Evolutionary conservation across 2,329 filamentous ascomycete species (phyloP).

Genomic region (Fusarium praegraminearum): DNA sequence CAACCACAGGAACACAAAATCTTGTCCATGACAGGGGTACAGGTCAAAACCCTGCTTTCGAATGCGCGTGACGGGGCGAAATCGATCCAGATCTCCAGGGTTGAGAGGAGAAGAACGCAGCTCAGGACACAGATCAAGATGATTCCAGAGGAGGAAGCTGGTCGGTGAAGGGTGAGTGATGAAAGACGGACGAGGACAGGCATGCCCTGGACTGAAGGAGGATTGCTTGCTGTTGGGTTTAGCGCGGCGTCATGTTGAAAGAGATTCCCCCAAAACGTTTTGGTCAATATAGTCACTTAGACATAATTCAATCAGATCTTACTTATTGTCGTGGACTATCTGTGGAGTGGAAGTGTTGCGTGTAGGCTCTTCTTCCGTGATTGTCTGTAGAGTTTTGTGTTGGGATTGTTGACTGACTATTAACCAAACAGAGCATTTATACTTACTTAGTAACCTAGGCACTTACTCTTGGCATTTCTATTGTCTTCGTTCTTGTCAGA

Average conservation of each 20-base stretch:
- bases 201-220: not conserved
- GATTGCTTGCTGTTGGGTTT: constrained; percentile 30
- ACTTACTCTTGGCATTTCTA: not conserved
- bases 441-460: not conserved
- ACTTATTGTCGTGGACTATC: not conserved
- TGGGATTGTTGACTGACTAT: not conserved
- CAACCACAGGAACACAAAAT: constrained; percentile 20
- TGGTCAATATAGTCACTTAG: constrained; percentile 4
- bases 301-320: not conserved
- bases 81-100: constrained; percentile 39
- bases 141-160: constrained; percentile 46
- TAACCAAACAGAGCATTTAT: not conserved
- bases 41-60: constrained; percentile 44
- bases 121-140: constrained; percentile 55
- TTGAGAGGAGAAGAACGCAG: constrained; percentile 52
- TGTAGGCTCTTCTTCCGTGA: not conserved
- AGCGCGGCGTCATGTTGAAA: constrained; percentile 34
- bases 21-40: constrained; percentile 41
- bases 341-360: not conserved
- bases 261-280: constrained; percentile 31
- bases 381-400: not conserved
- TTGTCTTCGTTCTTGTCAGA: not conserved
- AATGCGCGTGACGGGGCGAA: constrained; percentile 43
- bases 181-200: not conserved
- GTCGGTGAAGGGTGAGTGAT: constrained; percentile 9